Percentiles rank a stretch among this genome's conserved stretches.
phyloP scores from a whole-genome alignment of 345 rosid genomes.

The Anacardium occidentale region DNA sequence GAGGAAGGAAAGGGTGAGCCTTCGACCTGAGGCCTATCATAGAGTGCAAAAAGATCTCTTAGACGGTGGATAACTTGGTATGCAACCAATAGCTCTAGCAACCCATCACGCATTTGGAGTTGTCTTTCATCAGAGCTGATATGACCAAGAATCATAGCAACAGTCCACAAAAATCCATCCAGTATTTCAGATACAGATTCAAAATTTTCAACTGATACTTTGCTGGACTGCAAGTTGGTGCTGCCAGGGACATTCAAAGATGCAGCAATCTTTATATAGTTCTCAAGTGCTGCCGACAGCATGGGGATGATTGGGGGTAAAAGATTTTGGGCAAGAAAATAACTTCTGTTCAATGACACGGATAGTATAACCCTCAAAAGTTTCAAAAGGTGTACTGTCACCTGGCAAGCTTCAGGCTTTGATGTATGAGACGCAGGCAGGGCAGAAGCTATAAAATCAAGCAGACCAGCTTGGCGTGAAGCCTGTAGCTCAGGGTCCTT shows the following conservation, averaged over 20 bases:
- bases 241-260: constrained; percentile 50
- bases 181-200: constrained; percentile 63
- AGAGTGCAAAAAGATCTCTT: constrained; percentile 72
- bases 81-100: constrained; percentile 63
- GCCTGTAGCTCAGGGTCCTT: constrained; percentile 73
- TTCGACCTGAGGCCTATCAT: constrained; percentile 83
- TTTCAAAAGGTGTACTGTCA: constrained; percentile 61
- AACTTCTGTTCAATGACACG: constrained; percentile 56
- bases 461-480: constrained; percentile 74
- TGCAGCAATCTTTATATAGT: constrained; percentile 74
- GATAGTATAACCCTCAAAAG: constrained; percentile 65
- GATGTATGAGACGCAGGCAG: constrained; percentile 79
- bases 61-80: constrained; percentile 70
- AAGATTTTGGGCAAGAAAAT: constrained; percentile 72
- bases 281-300: constrained; percentile 71
- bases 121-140: constrained; percentile 54
- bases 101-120: constrained; percentile 66
- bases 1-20: constrained; percentile 77
- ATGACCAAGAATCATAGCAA: constrained; percentile 53
- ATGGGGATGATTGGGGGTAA: constrained; percentile 74
- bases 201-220: constrained; percentile 57
- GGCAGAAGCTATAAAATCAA: constrained; percentile 77
- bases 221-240: constrained; percentile 37
- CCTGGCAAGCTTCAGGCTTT: constrained; percentile 80
- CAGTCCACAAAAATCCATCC: constrained; percentile 63